These are phyloP conservation scores for Ceratocystis colombiana DNA, from an alignment of 2,329 filamentous ascomycete genomes.

Conservation along the genomic window DNA sequence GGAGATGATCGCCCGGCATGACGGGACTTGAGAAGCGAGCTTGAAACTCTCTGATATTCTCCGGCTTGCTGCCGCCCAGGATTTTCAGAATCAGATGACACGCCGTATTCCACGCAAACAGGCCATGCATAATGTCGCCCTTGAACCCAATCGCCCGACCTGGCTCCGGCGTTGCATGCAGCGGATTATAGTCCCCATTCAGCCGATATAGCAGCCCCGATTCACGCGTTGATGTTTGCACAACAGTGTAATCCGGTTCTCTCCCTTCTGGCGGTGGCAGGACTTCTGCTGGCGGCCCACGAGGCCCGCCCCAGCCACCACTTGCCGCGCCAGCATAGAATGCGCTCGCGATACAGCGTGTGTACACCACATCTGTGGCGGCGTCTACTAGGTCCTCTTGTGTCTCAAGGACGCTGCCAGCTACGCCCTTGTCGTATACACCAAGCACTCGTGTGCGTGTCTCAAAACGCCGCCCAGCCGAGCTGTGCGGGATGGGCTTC, in stretches of 20 bases:
- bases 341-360: conserved; percentile 52
- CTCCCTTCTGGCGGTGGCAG: conserved; percentile 66
- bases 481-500: conserved; percentile 63
- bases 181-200: conserved; percentile 90
- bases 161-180: conserved; percentile 77
- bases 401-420: conserved; percentile 70
- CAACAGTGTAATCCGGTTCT: conserved; percentile 58
- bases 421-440: conserved; percentile 82
- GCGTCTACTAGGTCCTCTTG: conserved; percentile 68
- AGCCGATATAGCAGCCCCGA: conserved; percentile 70
- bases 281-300: conserved; percentile 69
- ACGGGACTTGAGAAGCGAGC: conserved; percentile 80
- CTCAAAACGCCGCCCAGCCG: conserved; percentile 64
- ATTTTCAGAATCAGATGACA: conserved; percentile 62
- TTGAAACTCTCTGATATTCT: conserved; percentile 79
- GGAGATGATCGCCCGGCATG: conserved; percentile 69
- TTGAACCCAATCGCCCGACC: conserved; percentile 86
- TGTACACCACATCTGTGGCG: conserved; percentile 44
- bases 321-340: conserved; percentile 64
- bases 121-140: conserved; percentile 77
- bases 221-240: conserved; percentile 60
- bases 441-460: conserved; percentile 67
- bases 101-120: conserved; percentile 77
- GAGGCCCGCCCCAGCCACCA: conserved; percentile 76
- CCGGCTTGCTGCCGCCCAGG: conserved; percentile 65